A percentile compares a stretch with the other conserved stretches of the same genome.
phyloP scores from a whole-genome alignment of 257 asterid genomes.

The Verbena officinalis region DNA sequence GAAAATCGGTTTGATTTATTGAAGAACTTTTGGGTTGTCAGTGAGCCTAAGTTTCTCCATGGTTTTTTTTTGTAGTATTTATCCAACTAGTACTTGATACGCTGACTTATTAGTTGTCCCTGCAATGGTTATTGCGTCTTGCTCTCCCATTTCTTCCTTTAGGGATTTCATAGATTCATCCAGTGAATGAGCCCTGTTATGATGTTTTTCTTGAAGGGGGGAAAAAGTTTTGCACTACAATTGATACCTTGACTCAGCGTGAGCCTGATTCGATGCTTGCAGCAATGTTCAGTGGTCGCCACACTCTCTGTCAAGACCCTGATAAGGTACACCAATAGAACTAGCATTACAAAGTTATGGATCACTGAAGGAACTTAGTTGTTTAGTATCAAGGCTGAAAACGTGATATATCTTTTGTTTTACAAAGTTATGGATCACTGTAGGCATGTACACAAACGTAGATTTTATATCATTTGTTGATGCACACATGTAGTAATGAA shows the following conservation, averaged over 20 bases:
- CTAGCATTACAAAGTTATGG: neutral
- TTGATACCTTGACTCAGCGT: constrained; percentile 80
- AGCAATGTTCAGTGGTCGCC: constrained; percentile 97
- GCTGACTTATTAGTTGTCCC: constrained; percentile 9
- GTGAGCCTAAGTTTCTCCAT: neutral
- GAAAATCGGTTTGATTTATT: neutral
- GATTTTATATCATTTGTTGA: too few relatives aligned
- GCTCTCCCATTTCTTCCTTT: neutral
- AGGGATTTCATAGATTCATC: neutral
- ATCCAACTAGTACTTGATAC: constrained; percentile 12
- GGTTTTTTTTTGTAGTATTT: constrained; percentile 17
- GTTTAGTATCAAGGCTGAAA: too few relatives aligned
- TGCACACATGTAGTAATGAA: too few relatives aligned
- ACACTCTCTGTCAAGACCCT: constrained; percentile 65
- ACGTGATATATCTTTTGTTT: too few relatives aligned
- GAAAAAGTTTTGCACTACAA: constrained; percentile 80
- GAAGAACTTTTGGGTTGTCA: constrained; percentile 14
- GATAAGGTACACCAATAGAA: constrained; percentile 56
- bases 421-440: too few relatives aligned
- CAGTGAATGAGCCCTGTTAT: constrained; percentile 14
- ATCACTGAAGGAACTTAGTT: constrained; percentile 1
- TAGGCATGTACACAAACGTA: too few relatives aligned
- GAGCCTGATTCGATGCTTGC: constrained; percentile 97
- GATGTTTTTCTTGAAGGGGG: constrained; percentile 57
- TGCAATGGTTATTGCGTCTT: constrained; percentile 2